Evolutionary conservation across 2,329 filamentous ascomycete genomes (phyloP).

Genomic region (Fusarium euwallaceae): DNA sequence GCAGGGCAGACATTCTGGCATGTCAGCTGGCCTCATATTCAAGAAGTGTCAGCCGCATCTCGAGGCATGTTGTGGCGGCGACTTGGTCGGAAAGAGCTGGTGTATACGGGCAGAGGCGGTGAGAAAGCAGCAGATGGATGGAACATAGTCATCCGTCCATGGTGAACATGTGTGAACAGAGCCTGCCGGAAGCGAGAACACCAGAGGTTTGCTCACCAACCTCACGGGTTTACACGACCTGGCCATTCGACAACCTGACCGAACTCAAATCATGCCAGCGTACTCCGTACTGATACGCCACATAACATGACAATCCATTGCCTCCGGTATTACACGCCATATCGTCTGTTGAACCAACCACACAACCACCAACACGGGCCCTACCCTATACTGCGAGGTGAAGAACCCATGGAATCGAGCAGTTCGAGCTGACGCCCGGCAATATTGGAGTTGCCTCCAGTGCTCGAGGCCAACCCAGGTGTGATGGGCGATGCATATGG

Average conservation of each 20-base stretch:
- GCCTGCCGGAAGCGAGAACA: not conserved
- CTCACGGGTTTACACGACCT: not conserved
- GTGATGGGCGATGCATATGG: not conserved
- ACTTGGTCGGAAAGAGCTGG: not conserved
- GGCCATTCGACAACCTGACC: not conserved
- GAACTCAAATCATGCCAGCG: not conserved
- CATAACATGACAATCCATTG: not conserved
- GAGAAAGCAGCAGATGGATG: constrained; percentile 7
- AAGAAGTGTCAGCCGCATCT: constrained; percentile 16
- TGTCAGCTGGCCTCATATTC: constrained; percentile 24
- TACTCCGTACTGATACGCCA: not conserved
- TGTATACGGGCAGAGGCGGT: constrained; percentile 18
- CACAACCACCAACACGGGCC: not conserved
- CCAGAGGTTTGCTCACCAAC: not conserved
- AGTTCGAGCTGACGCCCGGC: not conserved
- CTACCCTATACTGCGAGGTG: not conserved
- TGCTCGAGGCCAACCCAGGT: not conserved
- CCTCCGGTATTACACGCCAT: not conserved
- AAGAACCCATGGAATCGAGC: not conserved
- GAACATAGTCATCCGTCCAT: constrained; percentile 8
- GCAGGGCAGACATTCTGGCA: constrained; percentile 9
- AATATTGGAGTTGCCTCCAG: not conserved
- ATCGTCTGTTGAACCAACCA: not conserved
- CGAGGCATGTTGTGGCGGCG: constrained; percentile 22
- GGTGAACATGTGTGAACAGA: not conserved